Evolutionary conservation across 345 rosid genomes (phyloP).

Genomic region (Excoecaria cochinchinensis): DNA sequence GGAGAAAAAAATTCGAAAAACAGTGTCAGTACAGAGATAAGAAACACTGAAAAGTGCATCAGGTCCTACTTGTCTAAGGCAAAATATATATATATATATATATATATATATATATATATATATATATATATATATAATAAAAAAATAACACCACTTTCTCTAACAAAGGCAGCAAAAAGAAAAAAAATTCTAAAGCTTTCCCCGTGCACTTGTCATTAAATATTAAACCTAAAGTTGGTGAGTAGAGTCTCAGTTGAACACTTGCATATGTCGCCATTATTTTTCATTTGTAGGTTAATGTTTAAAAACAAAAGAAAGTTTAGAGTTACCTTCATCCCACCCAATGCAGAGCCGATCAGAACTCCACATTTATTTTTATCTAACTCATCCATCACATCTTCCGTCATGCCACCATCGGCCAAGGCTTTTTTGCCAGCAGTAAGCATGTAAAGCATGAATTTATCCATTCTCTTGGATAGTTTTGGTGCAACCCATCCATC

Average conservation of each 20-base stretch:
- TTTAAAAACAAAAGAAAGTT: not conserved
- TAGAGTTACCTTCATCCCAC: constrained; percentile 79
- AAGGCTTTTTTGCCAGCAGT: constrained; percentile 96
- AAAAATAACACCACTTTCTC: not conserved
- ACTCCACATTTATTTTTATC: constrained; percentile 87
- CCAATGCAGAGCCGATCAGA: constrained; percentile 90
- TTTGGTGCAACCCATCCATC: constrained; percentile 93
- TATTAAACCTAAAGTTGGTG: not conserved
- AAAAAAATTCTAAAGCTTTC: not conserved
- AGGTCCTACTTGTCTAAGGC: not conserved
- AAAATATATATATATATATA: no score
- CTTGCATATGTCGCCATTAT: not conserved
- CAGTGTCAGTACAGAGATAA: not conserved
- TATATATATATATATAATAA: no score
- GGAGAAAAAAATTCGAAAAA: not conserved
- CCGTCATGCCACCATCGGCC: constrained; percentile 78
- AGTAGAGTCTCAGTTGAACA: not conserved
- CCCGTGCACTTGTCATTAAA: not conserved
- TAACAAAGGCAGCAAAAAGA: not conserved
- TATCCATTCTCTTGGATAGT: constrained; percentile 88
- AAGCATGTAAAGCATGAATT: constrained; percentile 91
- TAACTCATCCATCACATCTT: constrained; percentile 71
- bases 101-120: no score
- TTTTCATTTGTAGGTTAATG: not conserved
- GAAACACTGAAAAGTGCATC: not conserved